Percentiles rank a stretch among this genome's conserved stretches.
Conservation (phyloP, 2,329 filamentous ascomycete species). For the Cordyceps cicadae region DNA sequence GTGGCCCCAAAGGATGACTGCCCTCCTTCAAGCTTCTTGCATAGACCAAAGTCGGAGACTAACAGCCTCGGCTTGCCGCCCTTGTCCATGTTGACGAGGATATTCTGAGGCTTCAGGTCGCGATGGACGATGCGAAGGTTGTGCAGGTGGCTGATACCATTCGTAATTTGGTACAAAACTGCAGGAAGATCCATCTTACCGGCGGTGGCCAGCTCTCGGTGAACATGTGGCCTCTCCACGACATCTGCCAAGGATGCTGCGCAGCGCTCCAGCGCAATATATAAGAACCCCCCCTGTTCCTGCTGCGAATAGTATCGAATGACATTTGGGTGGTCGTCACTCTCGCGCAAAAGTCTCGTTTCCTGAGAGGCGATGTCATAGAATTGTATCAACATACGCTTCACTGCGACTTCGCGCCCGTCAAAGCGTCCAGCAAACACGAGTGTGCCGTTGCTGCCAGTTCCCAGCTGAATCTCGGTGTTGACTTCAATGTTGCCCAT, state of each 20-base stretch:
- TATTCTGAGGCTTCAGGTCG: constrained; percentile 96
- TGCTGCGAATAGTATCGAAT: constrained; percentile 95
- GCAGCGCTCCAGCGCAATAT: constrained; percentile 91
- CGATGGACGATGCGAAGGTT: constrained; percentile 90
- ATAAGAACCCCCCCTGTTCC: constrained; percentile 80
- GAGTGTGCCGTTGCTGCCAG: constrained; percentile 92
- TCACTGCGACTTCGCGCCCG: constrained; percentile 86
- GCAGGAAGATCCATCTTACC: constrained; percentile 69
- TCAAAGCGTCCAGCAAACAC: constrained; percentile 95
- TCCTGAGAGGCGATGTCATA: constrained; percentile 94
- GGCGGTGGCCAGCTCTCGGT: constrained; percentile 60
- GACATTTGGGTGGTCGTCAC: constrained; percentile 90
- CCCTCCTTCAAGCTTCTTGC: constrained; percentile 91
- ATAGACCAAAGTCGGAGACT: constrained; percentile 95
- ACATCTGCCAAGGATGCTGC: constrained; percentile 90
- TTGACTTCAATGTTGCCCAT: constrained; percentile 59
- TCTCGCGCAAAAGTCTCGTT: constrained; percentile 81
- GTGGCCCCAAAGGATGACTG: constrained; percentile 93
- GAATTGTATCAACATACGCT: constrained; percentile 92
- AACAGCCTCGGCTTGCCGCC: constrained; percentile 70
- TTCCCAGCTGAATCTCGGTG: constrained; percentile 55
- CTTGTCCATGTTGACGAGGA: constrained; percentile 70
- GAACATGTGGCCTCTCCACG: constrained; percentile 64
- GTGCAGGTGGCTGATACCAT: constrained; percentile 82
- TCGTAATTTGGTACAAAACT: constrained; percentile 80